These are phyloP conservation scores for Schizochytrium sp. DNA, from an alignment of 108 stramenopile genomes.

Conservation along the genomic window DNA sequence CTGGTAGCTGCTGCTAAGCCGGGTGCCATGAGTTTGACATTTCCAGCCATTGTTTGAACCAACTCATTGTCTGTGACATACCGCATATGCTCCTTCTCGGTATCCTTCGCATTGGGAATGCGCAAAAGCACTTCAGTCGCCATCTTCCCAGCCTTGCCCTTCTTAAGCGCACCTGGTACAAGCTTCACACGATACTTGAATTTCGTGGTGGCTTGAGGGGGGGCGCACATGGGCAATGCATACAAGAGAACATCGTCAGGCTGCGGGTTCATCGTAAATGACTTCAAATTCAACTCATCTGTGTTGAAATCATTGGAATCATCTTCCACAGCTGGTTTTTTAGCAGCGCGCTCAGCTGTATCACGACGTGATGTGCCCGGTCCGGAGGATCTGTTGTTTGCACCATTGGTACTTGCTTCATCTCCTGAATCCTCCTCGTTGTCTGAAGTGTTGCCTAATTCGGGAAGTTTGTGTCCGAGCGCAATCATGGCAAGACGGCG, in stretches of 20 bases:
- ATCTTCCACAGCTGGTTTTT: conserved; percentile 76
- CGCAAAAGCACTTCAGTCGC: conserved; percentile 69
- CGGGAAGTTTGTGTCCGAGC: conserved; percentile 78
- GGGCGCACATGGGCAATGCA: conserved; percentile 64
- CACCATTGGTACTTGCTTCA: conserved; percentile 29
- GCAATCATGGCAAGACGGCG: conserved; percentile 88
- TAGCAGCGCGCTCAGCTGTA: conserved; percentile 62
- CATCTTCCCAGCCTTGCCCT: conserved; percentile 73
- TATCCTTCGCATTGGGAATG: conserved; percentile 33
- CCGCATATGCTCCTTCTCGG: conserved; percentile 69
- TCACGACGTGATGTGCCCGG: not conserved
- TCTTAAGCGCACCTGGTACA: conserved; percentile 73
- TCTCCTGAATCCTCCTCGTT: conserved; percentile 53
- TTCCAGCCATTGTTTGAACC: conserved; percentile 71
- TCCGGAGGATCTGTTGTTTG: conserved; percentile 12
- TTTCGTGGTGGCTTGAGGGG: not conserved
- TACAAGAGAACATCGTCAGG: conserved; percentile 62
- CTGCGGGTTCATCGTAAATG: conserved; percentile 25
- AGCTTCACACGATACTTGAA: conserved; percentile 72
- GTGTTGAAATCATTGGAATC: not conserved
- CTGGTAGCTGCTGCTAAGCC: not conserved
- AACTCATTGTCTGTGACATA: conserved; percentile 70
- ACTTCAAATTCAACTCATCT: not conserved
- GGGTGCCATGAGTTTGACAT: conserved; percentile 37
- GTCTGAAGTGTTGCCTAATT: conserved; percentile 22